Base-by-base conservation (phyloP, 345 rosid species). In the Aegle marmelos region DNA sequence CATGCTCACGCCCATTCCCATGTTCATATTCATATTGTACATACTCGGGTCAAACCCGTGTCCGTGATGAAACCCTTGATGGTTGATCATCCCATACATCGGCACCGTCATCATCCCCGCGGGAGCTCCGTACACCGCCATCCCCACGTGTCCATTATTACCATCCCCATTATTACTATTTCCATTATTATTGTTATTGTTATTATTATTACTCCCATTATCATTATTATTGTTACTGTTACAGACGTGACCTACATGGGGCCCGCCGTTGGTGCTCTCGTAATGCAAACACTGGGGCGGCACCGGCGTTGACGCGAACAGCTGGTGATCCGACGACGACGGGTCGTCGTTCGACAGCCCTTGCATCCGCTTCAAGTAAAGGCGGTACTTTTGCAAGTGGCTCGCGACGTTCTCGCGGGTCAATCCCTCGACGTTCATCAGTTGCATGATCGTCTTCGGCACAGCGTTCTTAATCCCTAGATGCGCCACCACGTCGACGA, bases 391-490 rank as follows among this genome's bases (percentile, higher is more conserved):
- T 63, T 97, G 99, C 70, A 97, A 78, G 79, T 97, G 98, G 72
- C 96, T 93, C 1, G 99, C 99, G 1, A 97, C 99, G 86, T 94
- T 97, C 74, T 97, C 98, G 9, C 98, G 87, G 24, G 97, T 97
- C 79, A 97, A 33, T 5, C 99, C 99, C 70, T 94, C 98, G 1
- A 97, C 99, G 76, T 97, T 97, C 99, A 97, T 97, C 81, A 94
- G 68, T 87, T 94, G 99, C 99, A 97, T 97, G 77, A 97, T 94
- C 54, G 98, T 94, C 88, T 97, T 97, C 22, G 99, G 99, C 0
- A 97, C 99, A 0, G 98, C 99, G 91, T 91, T 97, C 54, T 91
- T 91, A 0, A 97, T 87, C 79, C 99, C 99, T 3, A 97, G 75
- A 72, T 93, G 95, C 6, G 88, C 87, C 48, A 97, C 98, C 62